Evolutionary conservation across 2,329 filamentous ascomycete genomes (phyloP), one percentile per base, ranked within the genome.

Genomic region (Trichoderma aggressivum): DNA sequence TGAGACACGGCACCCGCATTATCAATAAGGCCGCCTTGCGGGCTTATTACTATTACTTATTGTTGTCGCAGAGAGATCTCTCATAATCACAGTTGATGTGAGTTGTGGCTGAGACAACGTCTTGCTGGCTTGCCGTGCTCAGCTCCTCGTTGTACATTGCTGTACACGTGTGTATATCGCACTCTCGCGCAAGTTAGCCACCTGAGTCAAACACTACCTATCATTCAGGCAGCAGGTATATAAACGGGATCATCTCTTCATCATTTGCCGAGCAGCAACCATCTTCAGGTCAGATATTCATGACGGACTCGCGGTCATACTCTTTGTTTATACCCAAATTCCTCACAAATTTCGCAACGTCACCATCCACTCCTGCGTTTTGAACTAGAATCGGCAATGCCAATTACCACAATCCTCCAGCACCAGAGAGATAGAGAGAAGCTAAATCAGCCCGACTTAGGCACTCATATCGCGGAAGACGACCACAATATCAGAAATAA

Each of bases 261-360:
- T 30, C 53, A 0, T 74, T 24, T 0, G 71, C 66, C 1, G 26
- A 30, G 14, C 71, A 5, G n/a, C 32, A 70, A 26, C 72, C 26
- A 6, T 74, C 73, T 12, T 12, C 30, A 72, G 78, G 77, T 69
- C 88, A 24, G 47, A 53, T 50, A 39, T 8, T n/a, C 21, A 26
- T 55, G 7, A 26, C 47, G 8, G 39, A 6, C 26, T n/a, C 21
- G 21, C 10, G 1, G 14, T 21, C 24, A 14, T 7, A 21, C 14
- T 12, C n/a, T 56, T 21, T 53, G 21, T 53, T 53, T 53, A 3
- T 24, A 24, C 21, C 43, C 10, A 24, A 5, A 53, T 21, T 14
- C 11, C 47, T 53, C 21, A 10, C 47, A 24, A 24, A 12, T 53
- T 24, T 14, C 21, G 24, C 21, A 53, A 53, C 47, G 11, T 14